Base-by-base conservation (phyloP, 2,329 filamentous ascomycete genomes). In the Hypomyces rosellus region DNA sequence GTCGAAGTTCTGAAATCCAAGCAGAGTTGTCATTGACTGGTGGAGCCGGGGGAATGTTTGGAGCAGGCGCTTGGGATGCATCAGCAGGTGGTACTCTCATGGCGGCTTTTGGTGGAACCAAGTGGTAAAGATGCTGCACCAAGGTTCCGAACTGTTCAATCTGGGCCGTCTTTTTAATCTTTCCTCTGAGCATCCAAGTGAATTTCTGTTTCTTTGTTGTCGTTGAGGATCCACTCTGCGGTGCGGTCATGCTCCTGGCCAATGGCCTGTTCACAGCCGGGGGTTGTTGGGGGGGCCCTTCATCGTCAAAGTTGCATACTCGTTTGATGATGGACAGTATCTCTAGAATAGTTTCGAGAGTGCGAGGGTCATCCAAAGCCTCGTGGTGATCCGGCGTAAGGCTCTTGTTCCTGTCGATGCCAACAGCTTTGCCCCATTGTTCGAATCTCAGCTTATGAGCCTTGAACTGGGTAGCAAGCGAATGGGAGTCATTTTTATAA, bases 381-480 rank as follows among this genome's bases (percentile, higher is more conserved):
- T 48, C 9, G 33, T 59, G 52, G 14, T 57, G 49, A 4, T 46
- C 16, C 14, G 44, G 22, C 2, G 40, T 33, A 9, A 38, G 40
- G 40, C 30, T 33, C 34, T 14, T 30, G 45, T 25, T 15, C 22
- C 18, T 16, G 38, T 37, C 20, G 9, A 63, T 18, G 0, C 62
- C 62, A 2, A 63, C 58, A 1, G 34, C 34, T 0, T 6, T 33
- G 0, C 59, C 62, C 60, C 60, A 64, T 8, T 53, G 36, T 16
- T 58, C 55, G 4, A 64, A 50, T 4, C 54, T 54, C 1, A 57
- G 13, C 9, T 45, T 56, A 0, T 48, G 25, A 2, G 58, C 53
- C 1, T 46, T 40, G 13, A 63, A 60, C 2, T 52, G 50, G 0
- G 55, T 49, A 3, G 54, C 46, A 0, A 64, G 25, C 0, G 47